Evolutionary conservation across 164 flowering plant genomes (phyloP).

Genomic region (Tinospora cordifolia): DNA sequence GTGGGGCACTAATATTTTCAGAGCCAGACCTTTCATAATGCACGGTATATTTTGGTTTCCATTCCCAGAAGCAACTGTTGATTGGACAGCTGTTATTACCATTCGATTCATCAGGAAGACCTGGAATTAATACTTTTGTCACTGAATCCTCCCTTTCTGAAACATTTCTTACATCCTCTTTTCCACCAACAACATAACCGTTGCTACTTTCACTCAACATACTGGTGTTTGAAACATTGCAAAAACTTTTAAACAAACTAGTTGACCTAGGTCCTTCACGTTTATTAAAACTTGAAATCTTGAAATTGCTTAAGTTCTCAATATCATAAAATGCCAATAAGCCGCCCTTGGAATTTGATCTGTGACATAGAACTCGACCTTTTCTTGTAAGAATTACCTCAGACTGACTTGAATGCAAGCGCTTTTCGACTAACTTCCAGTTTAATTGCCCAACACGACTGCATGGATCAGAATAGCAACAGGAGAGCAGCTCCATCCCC

Average conservation of each 20-base stretch:
- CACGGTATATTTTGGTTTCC: conserved; percentile 78
- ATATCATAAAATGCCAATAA: conserved; percentile 7
- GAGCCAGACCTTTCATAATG: conserved; percentile 75
- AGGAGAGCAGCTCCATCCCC: conserved; percentile 46
- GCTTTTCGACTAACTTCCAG: conserved; percentile 20
- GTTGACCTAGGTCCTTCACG: conserved; percentile 16
- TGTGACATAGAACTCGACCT: conserved; percentile 11
- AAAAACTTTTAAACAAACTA: conserved; percentile 15
- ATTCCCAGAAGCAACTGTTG: conserved; percentile 71
- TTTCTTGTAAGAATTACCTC: conserved; percentile 23
- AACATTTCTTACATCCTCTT: conserved; percentile 25
- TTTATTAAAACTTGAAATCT: conserved; percentile 6
- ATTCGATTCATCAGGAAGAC: conserved; percentile 61
- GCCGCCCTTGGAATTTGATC: conserved; percentile 14
- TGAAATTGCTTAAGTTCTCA: conserved; percentile 1
- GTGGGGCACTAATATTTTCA: conserved; percentile 61
- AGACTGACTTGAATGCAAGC: conserved; percentile 17
- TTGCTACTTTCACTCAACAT: conserved; percentile 27
- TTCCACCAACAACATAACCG: conserved; percentile 44
- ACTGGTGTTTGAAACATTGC: conserved; percentile 15
- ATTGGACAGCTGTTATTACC: conserved; percentile 53
- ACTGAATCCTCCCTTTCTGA: conserved; percentile 26
- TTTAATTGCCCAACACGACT: conserved; percentile 19
- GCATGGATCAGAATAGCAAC: conserved; percentile 19
- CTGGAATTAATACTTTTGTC: conserved; percentile 59